phyloP scores from a whole-genome alignment of 345 rosid genomes.

The Arabidopsis suecica region DNA sequence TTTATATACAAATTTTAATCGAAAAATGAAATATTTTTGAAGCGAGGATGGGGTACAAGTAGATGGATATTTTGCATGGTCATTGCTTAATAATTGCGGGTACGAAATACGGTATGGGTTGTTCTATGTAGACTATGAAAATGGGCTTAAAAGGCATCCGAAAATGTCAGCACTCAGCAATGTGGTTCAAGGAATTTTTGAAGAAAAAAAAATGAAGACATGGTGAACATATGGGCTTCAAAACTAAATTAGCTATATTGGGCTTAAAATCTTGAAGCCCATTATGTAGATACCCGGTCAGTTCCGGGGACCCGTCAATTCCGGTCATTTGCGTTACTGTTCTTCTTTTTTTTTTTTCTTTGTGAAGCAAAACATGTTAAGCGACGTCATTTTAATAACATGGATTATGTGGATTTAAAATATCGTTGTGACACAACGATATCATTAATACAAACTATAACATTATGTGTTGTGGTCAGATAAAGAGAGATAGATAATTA shows the following conservation, averaged over 20 bases:
- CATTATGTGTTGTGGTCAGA: no score
- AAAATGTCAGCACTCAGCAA: slow-evolving; percentile 51
- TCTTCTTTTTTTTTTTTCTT: background rate
- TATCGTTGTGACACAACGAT: background rate
- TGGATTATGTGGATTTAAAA: background rate
- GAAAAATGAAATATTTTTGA: background rate
- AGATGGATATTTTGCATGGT: slow-evolving; percentile 64
- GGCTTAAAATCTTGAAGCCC: slow-evolving; percentile 1
- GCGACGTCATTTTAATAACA: no score
- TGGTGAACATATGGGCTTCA: background rate
- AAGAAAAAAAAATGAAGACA: background rate
- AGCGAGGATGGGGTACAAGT: slow-evolving; percentile 55
- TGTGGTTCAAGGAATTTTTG: slow-evolving; percentile 59
- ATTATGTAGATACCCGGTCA: background rate
- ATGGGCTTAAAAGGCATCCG: slow-evolving; percentile 56
- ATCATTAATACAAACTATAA: no score
- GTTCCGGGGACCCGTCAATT: background rate
- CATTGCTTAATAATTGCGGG: no score
- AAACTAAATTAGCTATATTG: background rate
- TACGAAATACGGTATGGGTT: no score
- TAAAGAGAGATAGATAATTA: no score
- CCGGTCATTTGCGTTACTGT: background rate
- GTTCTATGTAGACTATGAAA: slow-evolving; percentile 24
- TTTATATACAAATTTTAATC: no score
- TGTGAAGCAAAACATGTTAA: no score